phyloP scores from a whole-genome alignment of 2,329 filamentous ascomycete species.

The Pyrenochaeta sp. region DNA sequence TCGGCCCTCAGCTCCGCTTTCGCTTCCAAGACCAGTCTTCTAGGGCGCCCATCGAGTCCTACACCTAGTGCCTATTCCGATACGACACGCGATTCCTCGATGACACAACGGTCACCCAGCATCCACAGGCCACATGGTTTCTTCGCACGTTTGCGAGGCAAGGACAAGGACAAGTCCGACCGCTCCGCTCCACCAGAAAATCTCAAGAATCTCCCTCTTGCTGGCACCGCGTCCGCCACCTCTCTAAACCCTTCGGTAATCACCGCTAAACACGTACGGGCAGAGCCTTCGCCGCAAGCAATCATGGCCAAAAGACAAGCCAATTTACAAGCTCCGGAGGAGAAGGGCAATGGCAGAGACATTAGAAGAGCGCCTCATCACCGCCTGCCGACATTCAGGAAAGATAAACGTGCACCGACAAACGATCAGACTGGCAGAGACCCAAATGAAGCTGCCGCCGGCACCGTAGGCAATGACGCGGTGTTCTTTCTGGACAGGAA shows the following conservation, averaged over 20 bases:
- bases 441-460: constrained; percentile 51
- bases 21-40: constrained; percentile 58
- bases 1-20: constrained; percentile 58
- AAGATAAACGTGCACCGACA: constrained; percentile 39
- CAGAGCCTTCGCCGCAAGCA: constrained; percentile 39
- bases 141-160: constrained; percentile 62
- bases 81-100: constrained; percentile 56
- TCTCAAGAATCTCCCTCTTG: constrained; percentile 48
- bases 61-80: constrained; percentile 77
- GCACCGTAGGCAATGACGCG: constrained; percentile 61
- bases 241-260: constrained; percentile 49
- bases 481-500: constrained; percentile 87
- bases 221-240: constrained; percentile 46
- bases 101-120: constrained; percentile 63
- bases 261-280: constrained; percentile 35
- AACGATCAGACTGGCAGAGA: constrained; percentile 52
- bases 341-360: constrained; percentile 33
- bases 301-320: constrained; percentile 38
- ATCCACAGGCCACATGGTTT: constrained; percentile 61
- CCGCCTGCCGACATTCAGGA: constrained; percentile 61
- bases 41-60: constrained; percentile 78
- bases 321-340: constrained; percentile 27
- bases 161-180: constrained; percentile 58
- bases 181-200: constrained; percentile 43
- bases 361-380: constrained; percentile 47